phyloP scores from a whole-genome alignment of 352 stramenopile species.

The Phytophthora sansomeana region DNA sequence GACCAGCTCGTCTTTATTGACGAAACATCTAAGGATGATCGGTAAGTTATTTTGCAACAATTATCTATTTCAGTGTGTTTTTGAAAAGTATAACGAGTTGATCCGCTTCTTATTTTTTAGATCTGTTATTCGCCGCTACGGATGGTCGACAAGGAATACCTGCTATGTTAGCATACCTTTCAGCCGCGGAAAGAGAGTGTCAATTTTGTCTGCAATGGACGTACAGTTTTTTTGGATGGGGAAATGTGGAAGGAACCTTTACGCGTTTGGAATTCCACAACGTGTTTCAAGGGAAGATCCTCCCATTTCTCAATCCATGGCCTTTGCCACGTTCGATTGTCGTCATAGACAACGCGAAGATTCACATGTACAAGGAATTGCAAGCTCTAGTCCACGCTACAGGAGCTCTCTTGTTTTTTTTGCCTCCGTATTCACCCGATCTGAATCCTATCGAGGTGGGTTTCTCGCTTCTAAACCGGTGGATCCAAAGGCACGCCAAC shows the following conservation, averaged over 20 bases:
- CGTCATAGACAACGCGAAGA: background rate
- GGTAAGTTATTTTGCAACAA: no score
- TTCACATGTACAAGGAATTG: background rate
- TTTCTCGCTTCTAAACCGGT: slow-evolving; percentile 4
- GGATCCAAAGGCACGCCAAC: no score
- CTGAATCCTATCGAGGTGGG: slow-evolving; percentile 4
- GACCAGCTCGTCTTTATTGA: no score
- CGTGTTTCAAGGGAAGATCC: background rate
- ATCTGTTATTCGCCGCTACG: no score
- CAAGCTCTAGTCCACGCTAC: background rate
- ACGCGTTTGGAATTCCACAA: background rate
- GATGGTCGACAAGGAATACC: background rate
- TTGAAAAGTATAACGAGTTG: no score
- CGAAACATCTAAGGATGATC: no score
- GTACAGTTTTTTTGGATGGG: background rate
- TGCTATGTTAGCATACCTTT: background rate
- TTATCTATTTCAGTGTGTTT: no score
- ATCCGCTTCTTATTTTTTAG: no score
- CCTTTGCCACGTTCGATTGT: background rate
- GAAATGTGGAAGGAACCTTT: background rate
- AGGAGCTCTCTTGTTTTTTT: slow-evolving; percentile 1
- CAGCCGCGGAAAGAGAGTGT: background rate
- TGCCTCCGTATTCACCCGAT: slow-evolving; percentile 1
- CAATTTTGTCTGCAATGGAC: background rate
- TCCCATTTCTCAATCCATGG: background rate